Conservation (phyloP, 257 asterid species). For the Handroanthus guayacan region DNA sequence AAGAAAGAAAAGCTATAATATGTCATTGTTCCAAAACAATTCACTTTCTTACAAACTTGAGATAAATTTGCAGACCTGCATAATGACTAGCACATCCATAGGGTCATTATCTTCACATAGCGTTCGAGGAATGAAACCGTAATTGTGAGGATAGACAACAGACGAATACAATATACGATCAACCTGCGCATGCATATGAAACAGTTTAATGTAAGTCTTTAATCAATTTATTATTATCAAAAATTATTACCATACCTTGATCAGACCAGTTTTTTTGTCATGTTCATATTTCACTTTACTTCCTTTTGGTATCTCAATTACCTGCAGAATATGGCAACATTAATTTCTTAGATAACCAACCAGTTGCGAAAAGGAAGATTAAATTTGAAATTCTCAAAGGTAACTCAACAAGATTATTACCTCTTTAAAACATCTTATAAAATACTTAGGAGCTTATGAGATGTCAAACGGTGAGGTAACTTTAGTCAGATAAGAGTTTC, state of each 20-base stretch:
- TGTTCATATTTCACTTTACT: constrained; percentile 70
- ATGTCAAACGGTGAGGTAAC: no score
- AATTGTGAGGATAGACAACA: constrained; percentile 70
- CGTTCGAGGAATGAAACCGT: constrained; percentile 71
- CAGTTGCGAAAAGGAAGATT: not conserved
- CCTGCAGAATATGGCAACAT: constrained; percentile 42
- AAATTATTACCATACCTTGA: constrained; percentile 48
- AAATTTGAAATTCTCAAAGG: no score
- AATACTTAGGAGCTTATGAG: no score
- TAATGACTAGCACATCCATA: constrained; percentile 64
- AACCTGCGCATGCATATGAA: constrained; percentile 43
- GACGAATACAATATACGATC: constrained; percentile 71
- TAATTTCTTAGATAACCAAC: not conserved
- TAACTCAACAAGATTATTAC: no score
- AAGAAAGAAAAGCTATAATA: no score
- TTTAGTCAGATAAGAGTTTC: no score
- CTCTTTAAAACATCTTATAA: no score
- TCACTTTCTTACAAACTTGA: not conserved
- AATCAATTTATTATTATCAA: not conserved
- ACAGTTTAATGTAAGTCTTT: not conserved
- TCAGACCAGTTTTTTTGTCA: constrained; percentile 71
- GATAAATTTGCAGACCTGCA: constrained; percentile 53
- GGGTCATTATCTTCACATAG: constrained; percentile 76
- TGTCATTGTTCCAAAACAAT: not conserved
- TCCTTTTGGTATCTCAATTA: constrained; percentile 67